A percentile compares a stretch with the other conserved stretches of the same genome.
Evolutionary conservation across 2,329 filamentous ascomycete genomes (phyloP).

Genomic region (Waltergamsia citrina): DNA sequence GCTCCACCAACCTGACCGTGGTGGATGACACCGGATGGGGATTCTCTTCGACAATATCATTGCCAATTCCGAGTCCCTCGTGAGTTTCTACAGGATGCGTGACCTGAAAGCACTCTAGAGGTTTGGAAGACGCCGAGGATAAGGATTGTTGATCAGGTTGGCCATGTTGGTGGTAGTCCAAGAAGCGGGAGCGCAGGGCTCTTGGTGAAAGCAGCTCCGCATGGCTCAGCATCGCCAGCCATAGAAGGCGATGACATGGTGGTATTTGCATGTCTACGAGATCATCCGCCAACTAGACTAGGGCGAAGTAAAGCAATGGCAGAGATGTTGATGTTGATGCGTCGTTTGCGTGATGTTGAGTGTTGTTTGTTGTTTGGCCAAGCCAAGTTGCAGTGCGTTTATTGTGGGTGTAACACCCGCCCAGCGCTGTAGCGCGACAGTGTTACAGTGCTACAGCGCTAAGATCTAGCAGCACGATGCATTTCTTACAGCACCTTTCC

Average conservation of each 20-base stretch:
- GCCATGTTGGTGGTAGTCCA: background rate
- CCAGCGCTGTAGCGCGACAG: no score
- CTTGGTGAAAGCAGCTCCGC: background rate
- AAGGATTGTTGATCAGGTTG: background rate
- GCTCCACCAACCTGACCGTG: slow-evolving; percentile 53
- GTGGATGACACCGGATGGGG: slow-evolving; percentile 20
- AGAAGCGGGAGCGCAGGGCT: background rate
- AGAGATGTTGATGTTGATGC: background rate
- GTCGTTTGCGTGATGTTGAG: background rate
- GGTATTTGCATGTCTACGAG: no score
- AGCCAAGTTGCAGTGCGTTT: no score
- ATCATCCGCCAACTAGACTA: no score
- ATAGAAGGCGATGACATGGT: background rate
- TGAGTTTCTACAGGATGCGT: slow-evolving; percentile 54
- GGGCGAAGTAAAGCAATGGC: background rate
- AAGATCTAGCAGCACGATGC: no score
- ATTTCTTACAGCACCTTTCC: no score
- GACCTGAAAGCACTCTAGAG: slow-evolving; percentile 55
- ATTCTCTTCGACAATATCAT: slow-evolving; percentile 4
- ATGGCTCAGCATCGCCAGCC: no score
- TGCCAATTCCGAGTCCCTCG: slow-evolving; percentile 17
- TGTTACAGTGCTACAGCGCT: no score
- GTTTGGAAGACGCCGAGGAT: background rate
- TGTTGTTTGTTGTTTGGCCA: no score
- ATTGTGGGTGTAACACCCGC: no score